Evolutionary conservation across 1,139 yeast genomes (phyloP).

Genomic region (Candida pseudoviswanathii): DNA sequence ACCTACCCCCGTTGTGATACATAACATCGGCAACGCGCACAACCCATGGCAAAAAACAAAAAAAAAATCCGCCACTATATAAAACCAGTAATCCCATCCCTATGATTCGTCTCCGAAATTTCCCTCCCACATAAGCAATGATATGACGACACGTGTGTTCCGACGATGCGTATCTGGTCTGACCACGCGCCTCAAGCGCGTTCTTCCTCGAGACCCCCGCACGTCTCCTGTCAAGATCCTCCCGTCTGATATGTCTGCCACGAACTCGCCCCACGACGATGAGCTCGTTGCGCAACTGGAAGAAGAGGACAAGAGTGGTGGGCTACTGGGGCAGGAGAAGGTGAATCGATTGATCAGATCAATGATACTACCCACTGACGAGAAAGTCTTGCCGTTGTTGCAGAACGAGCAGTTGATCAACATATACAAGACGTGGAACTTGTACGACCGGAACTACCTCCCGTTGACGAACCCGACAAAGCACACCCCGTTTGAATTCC

Average conservation of each 20-base stretch:
- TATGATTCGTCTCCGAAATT: background rate
- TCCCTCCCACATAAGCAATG: background rate
- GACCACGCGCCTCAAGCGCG: background rate
- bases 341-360: background rate
- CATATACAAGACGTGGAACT: slow-evolving; percentile 16
- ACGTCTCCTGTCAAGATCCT: no score
- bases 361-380: background rate
- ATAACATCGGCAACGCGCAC: background rate
- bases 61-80: background rate
- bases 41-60: background rate
- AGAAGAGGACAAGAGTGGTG: background rate
- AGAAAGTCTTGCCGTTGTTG: background rate
- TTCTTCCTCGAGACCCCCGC: no score
- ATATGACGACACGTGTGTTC: background rate
- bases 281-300: background rate
- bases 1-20: background rate
- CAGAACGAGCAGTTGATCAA: slow-evolving; percentile 1
- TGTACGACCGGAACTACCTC: slow-evolving; percentile 8
- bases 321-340: background rate
- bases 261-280: background rate
- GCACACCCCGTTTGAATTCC: slow-evolving; percentile 28
- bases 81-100: background rate
- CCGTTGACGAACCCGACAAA: slow-evolving; percentile 14
- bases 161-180: background rate
- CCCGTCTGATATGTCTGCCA: no score